A percentile compares a stretch with the other conserved stretches of the same genome.
Evolutionary conservation across 352 stramenopile genomes (phyloP).

Genomic region (Halophytophthora batemanensis): DNA sequence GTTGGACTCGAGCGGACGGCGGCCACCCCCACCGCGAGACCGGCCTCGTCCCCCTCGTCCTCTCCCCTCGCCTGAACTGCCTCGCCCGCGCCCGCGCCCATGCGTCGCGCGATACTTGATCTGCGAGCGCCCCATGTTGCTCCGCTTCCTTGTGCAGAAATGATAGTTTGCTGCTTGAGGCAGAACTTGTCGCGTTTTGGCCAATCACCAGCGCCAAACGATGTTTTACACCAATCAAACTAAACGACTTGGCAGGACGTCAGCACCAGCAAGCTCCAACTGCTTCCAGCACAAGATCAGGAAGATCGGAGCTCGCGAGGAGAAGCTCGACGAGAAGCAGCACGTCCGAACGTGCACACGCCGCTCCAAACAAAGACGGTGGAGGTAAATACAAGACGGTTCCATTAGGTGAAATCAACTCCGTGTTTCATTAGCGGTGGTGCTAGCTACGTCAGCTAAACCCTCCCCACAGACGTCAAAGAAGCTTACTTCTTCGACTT

Average conservation of each 20-base stretch:
- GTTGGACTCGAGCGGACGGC: constrained; percentile 56
- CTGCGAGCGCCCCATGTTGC: constrained; percentile 63
- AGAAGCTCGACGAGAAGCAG: too few species aligned
- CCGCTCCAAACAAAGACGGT: too few species aligned
- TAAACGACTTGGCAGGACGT: too few species aligned
- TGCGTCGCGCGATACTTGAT: constrained; percentile 63
- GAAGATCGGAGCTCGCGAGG: too few species aligned
- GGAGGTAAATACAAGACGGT: constrained; percentile 4
- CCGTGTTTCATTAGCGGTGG: constrained; percentile 40
- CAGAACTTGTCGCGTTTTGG: too few species aligned
- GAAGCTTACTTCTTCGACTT: constrained; percentile 96
- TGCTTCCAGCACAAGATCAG: too few species aligned
- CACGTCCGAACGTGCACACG: too few species aligned
- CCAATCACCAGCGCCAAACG: not conserved
- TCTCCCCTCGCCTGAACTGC: constrained; percentile 6
- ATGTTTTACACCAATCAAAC: not conserved
- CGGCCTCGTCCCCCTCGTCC: not conserved
- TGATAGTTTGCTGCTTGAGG: constrained; percentile 1
- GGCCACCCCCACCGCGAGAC: constrained; percentile 10
- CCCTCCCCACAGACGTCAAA: constrained; percentile 16
- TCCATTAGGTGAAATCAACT: constrained; percentile 42
- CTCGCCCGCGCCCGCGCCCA: constrained; percentile 39
- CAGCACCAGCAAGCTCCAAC: too few species aligned
- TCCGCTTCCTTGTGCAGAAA: not conserved
- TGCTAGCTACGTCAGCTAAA: not conserved